These are phyloP conservation scores for Polyplosphaeria fusca DNA, from an alignment of 495 filamentous ascomycete genomes.

Conservation along the genomic window DNA sequence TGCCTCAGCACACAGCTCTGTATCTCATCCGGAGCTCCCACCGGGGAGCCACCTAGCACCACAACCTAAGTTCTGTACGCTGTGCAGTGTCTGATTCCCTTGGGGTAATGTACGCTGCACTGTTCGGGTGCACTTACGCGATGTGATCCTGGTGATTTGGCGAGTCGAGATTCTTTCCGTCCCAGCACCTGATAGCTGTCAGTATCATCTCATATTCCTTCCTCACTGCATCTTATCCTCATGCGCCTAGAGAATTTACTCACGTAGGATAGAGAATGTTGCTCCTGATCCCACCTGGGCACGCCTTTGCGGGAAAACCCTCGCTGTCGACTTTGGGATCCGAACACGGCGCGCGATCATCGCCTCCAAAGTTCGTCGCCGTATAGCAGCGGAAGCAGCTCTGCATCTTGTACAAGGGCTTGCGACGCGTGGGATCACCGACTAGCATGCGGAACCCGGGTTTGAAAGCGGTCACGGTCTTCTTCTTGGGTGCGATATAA, in stretches of 20 bases:
- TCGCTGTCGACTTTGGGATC: constrained; percentile 22
- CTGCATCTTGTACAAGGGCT: constrained; percentile 16
- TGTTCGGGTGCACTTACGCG: too few species aligned
- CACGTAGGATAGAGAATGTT: constrained; percentile 33
- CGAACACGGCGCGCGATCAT: constrained; percentile 24
- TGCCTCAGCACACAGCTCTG: too few species aligned
- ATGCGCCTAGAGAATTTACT: neutral
- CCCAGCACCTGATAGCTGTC: constrained; percentile 21
- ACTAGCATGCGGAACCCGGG: constrained; percentile 34
- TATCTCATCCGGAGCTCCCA: too few species aligned
- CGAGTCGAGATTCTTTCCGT: constrained; percentile 25
- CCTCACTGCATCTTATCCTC: too few species aligned
- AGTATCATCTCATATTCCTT: neutral
- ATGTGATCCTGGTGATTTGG: constrained; percentile 28
- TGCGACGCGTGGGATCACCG: constrained; percentile 22
- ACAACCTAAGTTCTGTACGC: too few species aligned
- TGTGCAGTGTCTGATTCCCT: too few species aligned
- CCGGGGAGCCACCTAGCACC: too few species aligned
- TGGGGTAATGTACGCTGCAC: too few species aligned
- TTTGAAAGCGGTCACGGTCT: constrained; percentile 29
- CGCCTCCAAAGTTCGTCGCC: constrained; percentile 26
- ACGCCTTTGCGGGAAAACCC: constrained; percentile 18
- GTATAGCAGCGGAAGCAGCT: constrained; percentile 29
- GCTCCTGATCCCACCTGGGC: constrained; percentile 28
- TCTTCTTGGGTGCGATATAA: constrained; percentile 23